phyloP scores from a whole-genome alignment of 139 green algal species.

The Bryopsis sp. region DNA sequence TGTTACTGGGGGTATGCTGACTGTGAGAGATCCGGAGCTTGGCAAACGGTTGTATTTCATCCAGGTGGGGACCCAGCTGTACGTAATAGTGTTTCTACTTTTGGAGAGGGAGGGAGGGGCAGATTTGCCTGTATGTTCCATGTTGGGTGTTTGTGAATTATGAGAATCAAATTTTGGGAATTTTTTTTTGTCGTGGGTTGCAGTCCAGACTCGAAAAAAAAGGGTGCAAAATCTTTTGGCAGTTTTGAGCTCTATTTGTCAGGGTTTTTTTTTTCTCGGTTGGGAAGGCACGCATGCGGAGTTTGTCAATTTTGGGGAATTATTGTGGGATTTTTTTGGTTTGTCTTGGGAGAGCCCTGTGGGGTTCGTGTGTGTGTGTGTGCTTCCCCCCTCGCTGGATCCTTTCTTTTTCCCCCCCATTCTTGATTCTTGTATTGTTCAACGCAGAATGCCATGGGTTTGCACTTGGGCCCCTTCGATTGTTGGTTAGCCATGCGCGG shows the following conservation, averaged over 20 bases:
- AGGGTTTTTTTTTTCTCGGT: no score
- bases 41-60: slow-evolving; percentile 78
- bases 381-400: not conserved
- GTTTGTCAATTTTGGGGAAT: no score
- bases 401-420: not conserved
- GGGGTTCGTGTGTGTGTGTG: not conserved
- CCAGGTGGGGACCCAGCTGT: slow-evolving; percentile 44
- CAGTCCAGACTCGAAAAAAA: no score
- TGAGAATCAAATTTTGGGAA: no score
- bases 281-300: no score
- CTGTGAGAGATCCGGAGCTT: slow-evolving; percentile 68
- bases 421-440: not conserved
- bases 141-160: no score
- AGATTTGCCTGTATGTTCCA: not conserved
- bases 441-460: slow-evolving; percentile 80
- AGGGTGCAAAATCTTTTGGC: no score
- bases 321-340: not conserved
- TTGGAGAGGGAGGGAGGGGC: not conserved
- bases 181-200: no score
- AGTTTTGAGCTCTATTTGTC: no score
- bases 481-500: slow-evolving; percentile 92
- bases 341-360: not conserved
- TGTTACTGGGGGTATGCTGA: slow-evolving; percentile 83
- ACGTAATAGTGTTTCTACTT: no score
- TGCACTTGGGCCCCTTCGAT: slow-evolving; percentile 82